Conservation (phyloP, 78 protist species). For the slime mould (Dictyostelium discoideum) region dicty_2.7 NC_007091.3:523001-523500, state of each 20-base stretch:
- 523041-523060: too few species aligned
- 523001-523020: constrained; percentile 18
- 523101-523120: neutral
- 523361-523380: constrained; percentile 9
- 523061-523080: too few species aligned
- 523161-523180: constrained; percentile 28
- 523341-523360: constrained; percentile 9
- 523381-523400: neutral
- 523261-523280: constrained; percentile 32
- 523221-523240: constrained; percentile 20
- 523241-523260: constrained; percentile 34
- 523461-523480: constrained; percentile 27
- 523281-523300: constrained; percentile 19
- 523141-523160: neutral
- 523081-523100: neutral
- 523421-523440: constrained; percentile 5
- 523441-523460: constrained; percentile 65
- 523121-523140: neutral
- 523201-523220: constrained; percentile 31
- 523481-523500: neutral
- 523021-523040: neutral
- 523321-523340: constrained; percentile 27
- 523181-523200: neutral
- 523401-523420: neutral
- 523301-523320: constrained; percentile 26